phyloP scores from a whole-genome alignment of 1,284 basidiomycete genomes.

The Schizopora paradoxa region DNA sequence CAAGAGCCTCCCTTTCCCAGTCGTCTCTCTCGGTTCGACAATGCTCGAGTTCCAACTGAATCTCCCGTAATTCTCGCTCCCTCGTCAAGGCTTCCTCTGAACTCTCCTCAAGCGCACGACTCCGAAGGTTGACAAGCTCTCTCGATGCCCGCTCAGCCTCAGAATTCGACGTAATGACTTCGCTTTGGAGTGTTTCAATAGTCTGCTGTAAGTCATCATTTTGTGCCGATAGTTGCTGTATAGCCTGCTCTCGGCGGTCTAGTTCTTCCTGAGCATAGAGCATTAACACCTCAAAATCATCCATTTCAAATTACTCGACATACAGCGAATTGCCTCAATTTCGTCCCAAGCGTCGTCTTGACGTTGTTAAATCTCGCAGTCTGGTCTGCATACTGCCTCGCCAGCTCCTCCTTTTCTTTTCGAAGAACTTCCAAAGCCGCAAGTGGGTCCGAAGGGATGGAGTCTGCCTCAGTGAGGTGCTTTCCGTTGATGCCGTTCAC shows the following conservation, averaged over 20 bases:
- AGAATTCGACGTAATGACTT: constrained; percentile 68
- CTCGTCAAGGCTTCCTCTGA: constrained; percentile 67
- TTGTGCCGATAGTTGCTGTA: constrained; percentile 70
- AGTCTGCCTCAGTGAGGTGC: too few relatives aligned
- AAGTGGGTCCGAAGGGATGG: too few relatives aligned
- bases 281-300: constrained; percentile 14
- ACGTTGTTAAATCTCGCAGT: constrained; percentile 89
- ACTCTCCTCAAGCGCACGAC: constrained; percentile 52
- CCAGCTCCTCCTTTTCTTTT: constrained; percentile 82
- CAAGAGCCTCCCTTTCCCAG: constrained; percentile 75
- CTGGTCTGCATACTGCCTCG: constrained; percentile 81
- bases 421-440: constrained; percentile 31
- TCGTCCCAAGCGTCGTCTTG: constrained; percentile 90
- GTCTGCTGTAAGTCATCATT: constrained; percentile 69
- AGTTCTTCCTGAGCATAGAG: constrained; percentile 79
- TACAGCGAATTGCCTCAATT: constrained; percentile 94
- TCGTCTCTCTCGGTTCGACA: constrained; percentile 83
- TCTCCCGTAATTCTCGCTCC: constrained; percentile 79
- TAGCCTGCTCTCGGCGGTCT: constrained; percentile 79
- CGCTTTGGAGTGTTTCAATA: constrained; percentile 70
- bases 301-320: constrained; percentile 32
- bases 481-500: too few relatives aligned
- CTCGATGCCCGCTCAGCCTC: constrained; percentile 65
- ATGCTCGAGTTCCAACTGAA: constrained; percentile 78
- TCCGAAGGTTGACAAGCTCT: constrained; percentile 67